Evolutionary conservation across 768 basidiomycete genomes (phyloP).

Genomic region (Galerina sulciceps): DNA sequence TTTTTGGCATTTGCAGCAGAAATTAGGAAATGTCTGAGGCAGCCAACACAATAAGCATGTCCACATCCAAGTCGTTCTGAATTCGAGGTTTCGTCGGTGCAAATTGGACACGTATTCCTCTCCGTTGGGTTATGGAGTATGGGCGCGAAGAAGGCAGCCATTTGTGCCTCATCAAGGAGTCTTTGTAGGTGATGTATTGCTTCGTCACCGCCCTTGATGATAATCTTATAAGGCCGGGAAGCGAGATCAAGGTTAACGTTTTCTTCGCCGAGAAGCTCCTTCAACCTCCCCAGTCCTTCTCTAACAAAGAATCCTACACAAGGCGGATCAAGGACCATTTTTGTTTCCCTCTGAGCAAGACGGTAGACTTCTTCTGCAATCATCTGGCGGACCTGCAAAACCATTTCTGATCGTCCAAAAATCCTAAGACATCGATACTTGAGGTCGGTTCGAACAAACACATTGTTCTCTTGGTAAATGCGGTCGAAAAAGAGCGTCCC

Average conservation of each 20-base stretch:
- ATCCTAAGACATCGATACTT: conserved; percentile 47
- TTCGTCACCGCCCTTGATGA: conserved; percentile 60
- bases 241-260: conserved; percentile 50
- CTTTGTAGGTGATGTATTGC: conserved; percentile 49
- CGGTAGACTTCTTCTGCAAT: conserved; percentile 53
- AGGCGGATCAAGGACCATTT: conserved; percentile 32
- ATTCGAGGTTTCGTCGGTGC: conserved; percentile 46
- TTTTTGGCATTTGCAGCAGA: conserved; percentile 42
- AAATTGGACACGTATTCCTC: conserved; percentile 53
- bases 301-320: conserved; percentile 55
- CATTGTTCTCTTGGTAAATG: conserved; percentile 31
- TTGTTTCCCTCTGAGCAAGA: conserved; percentile 39
- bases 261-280: conserved; percentile 59
- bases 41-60: conserved; percentile 54
- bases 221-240: conserved; percentile 41
- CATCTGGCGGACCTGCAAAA: conserved; percentile 46
- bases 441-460: conserved; percentile 50
- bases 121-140: neutral
- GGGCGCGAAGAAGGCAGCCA: neutral
- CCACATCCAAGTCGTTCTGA: conserved; percentile 50
- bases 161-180: conserved; percentile 45
- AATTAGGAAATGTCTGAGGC: conserved; percentile 51
- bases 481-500: conserved; percentile 37
- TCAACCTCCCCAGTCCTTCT: conserved; percentile 52
- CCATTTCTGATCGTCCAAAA: conserved; percentile 44